A percentile compares a stretch with the other conserved stretches of the same genome.
Conservation (phyloP, 495 filamentous ascomycete genomes). For the Penicillium roqueforti region DNA sequence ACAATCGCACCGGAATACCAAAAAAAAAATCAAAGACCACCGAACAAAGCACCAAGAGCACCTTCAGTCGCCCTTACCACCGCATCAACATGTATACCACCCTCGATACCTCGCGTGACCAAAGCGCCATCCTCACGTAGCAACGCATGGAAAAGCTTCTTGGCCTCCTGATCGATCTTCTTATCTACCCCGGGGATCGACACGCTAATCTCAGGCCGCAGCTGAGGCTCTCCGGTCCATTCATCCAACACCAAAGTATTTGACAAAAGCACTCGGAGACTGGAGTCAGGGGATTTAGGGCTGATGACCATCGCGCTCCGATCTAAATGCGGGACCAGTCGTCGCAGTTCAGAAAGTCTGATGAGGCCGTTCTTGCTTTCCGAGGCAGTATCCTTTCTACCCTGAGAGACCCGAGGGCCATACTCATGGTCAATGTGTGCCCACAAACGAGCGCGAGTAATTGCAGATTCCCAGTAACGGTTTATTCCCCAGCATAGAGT, state of each 20-base stretch:
- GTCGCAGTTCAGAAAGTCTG: constrained; percentile 26
- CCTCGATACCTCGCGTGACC: constrained; percentile 8
- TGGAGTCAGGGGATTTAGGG: constrained; percentile 11
- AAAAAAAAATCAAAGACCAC: constrained; percentile 13
- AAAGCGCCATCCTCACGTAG: constrained; percentile 24
- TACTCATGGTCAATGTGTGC: constrained; percentile 31
- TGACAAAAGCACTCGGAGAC: constrained; percentile 28
- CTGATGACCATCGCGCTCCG: constrained; percentile 39
- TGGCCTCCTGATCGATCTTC: constrained; percentile 37
- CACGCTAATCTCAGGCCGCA: constrained; percentile 34
- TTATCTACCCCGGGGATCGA: constrained; percentile 19
- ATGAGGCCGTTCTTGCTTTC: constrained; percentile 12
- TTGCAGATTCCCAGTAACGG: constrained; percentile 40
- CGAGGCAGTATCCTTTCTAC: not conserved
- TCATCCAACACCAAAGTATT: constrained; percentile 35
- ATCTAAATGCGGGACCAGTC: constrained; percentile 36
- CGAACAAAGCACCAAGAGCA: constrained; percentile 34
- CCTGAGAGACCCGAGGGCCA: not conserved
- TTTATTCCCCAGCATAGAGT: constrained; percentile 45
- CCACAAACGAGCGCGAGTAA: constrained; percentile 40
- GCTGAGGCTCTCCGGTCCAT: constrained; percentile 41
- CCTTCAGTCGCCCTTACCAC: constrained; percentile 36
- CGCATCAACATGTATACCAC: constrained; percentile 21
- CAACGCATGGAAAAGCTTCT: constrained; percentile 39
- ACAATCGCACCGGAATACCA: not conserved